Conservation (phyloP, 116 monocot species). For the Posidonia oceanica region DNA sequence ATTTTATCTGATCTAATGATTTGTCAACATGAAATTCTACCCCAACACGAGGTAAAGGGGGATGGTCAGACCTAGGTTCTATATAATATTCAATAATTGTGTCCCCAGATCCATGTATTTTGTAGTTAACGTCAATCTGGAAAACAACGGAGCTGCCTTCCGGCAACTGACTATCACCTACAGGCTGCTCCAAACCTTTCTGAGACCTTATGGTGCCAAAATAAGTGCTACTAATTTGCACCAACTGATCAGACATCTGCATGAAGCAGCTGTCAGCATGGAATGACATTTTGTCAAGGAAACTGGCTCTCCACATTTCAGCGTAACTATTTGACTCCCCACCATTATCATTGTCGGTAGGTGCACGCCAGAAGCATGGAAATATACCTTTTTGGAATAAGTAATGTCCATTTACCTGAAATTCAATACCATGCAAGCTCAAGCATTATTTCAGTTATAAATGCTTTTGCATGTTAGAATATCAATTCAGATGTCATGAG, state of each 20-base stretch:
- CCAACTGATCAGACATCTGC: slow-evolving; percentile 27
- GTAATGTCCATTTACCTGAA: slow-evolving; percentile 40
- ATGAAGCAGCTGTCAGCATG: slow-evolving; percentile 30
- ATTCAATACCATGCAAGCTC: not conserved
- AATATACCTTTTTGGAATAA: slow-evolving; percentile 42
- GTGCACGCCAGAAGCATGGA: slow-evolving; percentile 93
- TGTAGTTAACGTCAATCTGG: slow-evolving; percentile 36
- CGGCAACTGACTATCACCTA: not conserved
- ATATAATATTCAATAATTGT: slow-evolving; percentile 53
- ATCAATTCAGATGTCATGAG: not conserved
- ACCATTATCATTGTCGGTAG: slow-evolving; percentile 95
- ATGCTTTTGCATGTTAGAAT: not conserved
- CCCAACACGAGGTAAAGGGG: slow-evolving; percentile 88
- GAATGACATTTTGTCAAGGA: slow-evolving; percentile 45
- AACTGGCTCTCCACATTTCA: slow-evolving; percentile 51
- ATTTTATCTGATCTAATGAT: slow-evolving; percentile 49
- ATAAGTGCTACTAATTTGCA: slow-evolving; percentile 38
- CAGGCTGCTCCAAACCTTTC: not conserved
- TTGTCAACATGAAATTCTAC: slow-evolving; percentile 47
- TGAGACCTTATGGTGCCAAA: slow-evolving; percentile 21
- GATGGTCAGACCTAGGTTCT: slow-evolving; percentile 54
- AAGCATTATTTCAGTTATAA: not conserved
- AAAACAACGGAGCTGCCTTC: slow-evolving; percentile 11
- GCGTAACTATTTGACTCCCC: slow-evolving; percentile 53
- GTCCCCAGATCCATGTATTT: slow-evolving; percentile 64